Evolutionary conservation across 2,329 filamentous ascomycete genomes (phyloP), one percentile per base, ranked within the genome.

Genomic region (Aspergillus ruber): DNA sequence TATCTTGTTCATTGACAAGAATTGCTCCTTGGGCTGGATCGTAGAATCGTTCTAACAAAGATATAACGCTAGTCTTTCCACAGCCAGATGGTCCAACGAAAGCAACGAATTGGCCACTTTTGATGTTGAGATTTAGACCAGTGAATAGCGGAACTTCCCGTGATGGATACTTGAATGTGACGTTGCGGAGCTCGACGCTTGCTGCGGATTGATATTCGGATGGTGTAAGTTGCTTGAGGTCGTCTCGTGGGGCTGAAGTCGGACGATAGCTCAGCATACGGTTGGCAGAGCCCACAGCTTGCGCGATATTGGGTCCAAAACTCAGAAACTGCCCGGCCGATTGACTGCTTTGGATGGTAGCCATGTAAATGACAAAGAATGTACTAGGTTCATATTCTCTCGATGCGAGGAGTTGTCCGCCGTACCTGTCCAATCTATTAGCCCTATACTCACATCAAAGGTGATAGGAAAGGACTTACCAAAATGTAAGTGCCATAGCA

Each of bases 261-360:
- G 48, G 33, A 17, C 65, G 59, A 15, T 64, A 50, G 10, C 54
- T 53, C 18, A 71, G 45, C 12, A 72, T 71, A 7, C 68, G 60
- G 39, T 64, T 67, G 2, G 63, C 62, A 3, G 70, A 67, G 3
- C 65, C 60, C 1, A 61, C 62, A 10, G 69, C 68, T 44, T 70
- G 67, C 0, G 68, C 67, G 29, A 72, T 61, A 46, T 66, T 86
- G 6, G 83, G 81, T 0, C 81, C 80, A 54, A 86, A 85, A 38
- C 79, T 80, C 52, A 89, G 80, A 47, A 83, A 81, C 51, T 84
- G 78, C 0, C 83, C 85, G 0, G 84, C 82, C 0, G 75, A 73
- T 63, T 89, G 83, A 6, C 81, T 82, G 1, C 83, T 83, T 53
- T 86, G 79, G 23, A 86, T 78, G 7, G 85, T 75, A 0, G 83